Evolutionary conservation across 805 yeast genomes (phyloP), one percentile per base, ranked within the genome.

Genomic region (Kluyveromyces lactis): DNA sequence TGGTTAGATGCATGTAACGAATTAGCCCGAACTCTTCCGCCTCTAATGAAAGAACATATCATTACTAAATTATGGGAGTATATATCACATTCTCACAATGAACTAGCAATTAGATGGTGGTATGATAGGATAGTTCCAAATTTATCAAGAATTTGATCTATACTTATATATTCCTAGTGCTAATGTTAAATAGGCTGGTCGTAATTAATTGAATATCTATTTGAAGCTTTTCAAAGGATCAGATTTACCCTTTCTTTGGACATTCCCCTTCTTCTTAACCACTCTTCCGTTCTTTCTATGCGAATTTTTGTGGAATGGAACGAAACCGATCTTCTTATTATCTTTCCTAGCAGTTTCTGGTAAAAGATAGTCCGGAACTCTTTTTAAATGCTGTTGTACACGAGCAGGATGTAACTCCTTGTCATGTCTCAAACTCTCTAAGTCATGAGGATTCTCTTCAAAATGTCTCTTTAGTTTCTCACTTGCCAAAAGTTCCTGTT

Each of bases 401-500:
- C 95, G 76, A 1, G 89, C 69, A 8, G 90, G 79, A 55, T 89
- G 95, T 42, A 86, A 60, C 48, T 84, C 95, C 53, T 81, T 84
- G 58, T 92, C 98, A 56, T 92, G 98, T 57, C 96, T 81, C 57
- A 92, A 73, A 39, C 83, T 77, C 16, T 78, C 77, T 52, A 92
- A 72, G 63, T 92, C 98, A 56, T 86, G 94, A 6, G 98, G 98
- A 57, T 92, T 92, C 56, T 92, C 97, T 61, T 90, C 96, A 58
- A 92, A 92, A 64, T 86, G 95, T 56, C 96, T 75, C 63, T 87
- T 86, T 58, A 92, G 73, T 57, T 86, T 87, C 42, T 86, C 96
- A 50, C 94, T 84, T 32, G 90, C 77, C 46, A 92, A 67, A 58
- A 92, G 69, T 62, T 92, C 97, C 49, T 79, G 75, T 60, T 84